phyloP scores from a whole-genome alignment of 768 basidiomycete species.

The Chalciporus piperatus region DNA sequence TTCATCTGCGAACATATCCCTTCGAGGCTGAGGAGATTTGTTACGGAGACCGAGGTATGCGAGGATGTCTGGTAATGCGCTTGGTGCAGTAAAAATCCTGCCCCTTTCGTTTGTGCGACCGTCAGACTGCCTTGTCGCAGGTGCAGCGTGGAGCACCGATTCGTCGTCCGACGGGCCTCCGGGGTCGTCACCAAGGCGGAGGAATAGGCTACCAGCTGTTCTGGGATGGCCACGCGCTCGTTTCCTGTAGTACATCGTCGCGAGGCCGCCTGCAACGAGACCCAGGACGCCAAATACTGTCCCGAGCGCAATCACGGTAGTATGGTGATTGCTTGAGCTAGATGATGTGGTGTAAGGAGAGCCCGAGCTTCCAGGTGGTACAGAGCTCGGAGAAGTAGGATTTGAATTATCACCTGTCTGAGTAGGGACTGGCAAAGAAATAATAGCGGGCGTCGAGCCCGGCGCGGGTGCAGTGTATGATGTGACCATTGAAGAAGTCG shows the following conservation, averaged over 20 bases:
- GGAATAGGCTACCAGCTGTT: constrained; percentile 11
- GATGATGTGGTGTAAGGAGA: constrained; percentile 14
- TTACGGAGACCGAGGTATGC: constrained; percentile 22
- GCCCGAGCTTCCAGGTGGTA: constrained; percentile 6
- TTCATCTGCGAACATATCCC: constrained; percentile 79
- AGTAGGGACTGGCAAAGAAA: constrained; percentile 35
- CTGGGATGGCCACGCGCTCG: constrained; percentile 22
- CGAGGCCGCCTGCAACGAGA: constrained; percentile 43
- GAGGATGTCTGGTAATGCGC: constrained; percentile 19
- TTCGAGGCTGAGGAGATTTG: constrained; percentile 33
- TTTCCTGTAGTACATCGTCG: constrained; percentile 44
- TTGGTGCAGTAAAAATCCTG: background rate
- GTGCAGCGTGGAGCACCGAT: constrained; percentile 4
- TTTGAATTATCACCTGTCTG: constrained; percentile 24
- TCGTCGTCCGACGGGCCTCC: constrained; percentile 12
- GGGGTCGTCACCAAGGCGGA: constrained; percentile 18
- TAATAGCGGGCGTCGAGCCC: constrained; percentile 26
- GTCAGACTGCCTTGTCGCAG: constrained; percentile 2
- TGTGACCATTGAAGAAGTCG: constrained; percentile 38
- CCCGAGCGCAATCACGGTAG: constrained; percentile 58
- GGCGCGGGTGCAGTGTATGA: constrained; percentile 37
- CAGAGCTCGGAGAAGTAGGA: constrained; percentile 5
- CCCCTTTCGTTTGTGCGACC: constrained; percentile 2
- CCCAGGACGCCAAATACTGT: constrained; percentile 59
- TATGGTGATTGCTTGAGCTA: constrained; percentile 23